Evolutionary conservation across 148 eudicot genomes (phyloP).

Genomic region (Vaccinium macrocarpon): DNA sequence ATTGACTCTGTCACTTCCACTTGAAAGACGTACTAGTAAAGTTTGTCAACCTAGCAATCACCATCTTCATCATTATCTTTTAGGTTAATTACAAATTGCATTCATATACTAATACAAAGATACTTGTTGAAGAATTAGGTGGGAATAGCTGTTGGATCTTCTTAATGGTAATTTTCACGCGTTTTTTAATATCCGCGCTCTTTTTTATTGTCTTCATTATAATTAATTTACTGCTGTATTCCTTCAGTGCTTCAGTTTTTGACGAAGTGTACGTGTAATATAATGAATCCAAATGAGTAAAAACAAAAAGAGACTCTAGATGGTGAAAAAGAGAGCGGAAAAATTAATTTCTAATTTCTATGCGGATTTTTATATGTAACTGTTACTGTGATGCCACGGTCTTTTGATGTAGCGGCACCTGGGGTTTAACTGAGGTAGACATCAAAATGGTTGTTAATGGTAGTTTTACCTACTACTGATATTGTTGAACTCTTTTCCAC

Average conservation of each 20-base stretch:
- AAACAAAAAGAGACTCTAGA: not conserved
- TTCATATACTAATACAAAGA: not conserved
- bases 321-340: not conserved
- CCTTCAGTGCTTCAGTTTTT: not conserved
- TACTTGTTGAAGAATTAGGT: not conserved
- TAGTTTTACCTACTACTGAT: not conserved
- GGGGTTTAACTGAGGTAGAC: conserved; percentile 6
- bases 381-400: not conserved
- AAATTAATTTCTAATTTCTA: not conserved
- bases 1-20: not conserved
- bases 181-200: not conserved
- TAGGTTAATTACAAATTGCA: not conserved
- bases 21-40: not conserved
- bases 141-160: not conserved
- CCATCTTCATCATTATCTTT: not conserved
- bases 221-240: not conserved
- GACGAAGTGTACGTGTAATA: not conserved
- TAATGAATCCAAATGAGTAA: not conserved
- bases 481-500: not conserved
- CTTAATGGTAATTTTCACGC: not conserved
- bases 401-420: not conserved
- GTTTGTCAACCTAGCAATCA: not conserved
- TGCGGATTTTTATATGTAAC: not conserved
- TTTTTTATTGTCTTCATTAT: not conserved
- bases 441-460: conserved; percentile 16